Percentiles rank a stretch among this genome's conserved stretches.
Conservation (phyloP, 1,139 yeast species). For the Lipomyces yarrowii region DNA sequence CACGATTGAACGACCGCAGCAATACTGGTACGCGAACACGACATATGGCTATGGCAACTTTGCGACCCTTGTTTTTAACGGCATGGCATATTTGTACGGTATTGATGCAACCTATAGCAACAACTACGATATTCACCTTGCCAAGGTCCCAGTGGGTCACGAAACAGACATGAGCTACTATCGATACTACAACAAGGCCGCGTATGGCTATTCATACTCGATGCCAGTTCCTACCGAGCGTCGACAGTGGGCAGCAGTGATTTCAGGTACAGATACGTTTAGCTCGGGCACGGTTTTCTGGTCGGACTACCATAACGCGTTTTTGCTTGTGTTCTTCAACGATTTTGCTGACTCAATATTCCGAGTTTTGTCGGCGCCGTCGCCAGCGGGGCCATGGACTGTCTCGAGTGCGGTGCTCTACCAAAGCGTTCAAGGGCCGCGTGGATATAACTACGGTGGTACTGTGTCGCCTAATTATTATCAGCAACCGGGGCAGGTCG, state of each 20-base stretch:
- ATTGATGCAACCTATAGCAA: conserved; percentile 9
- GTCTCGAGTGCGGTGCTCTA: conserved; percentile 5
- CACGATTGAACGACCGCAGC: conserved; percentile 18
- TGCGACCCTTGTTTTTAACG: conserved; percentile 19
- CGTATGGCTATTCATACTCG: conserved; percentile 4
- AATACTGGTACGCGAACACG: background rate
- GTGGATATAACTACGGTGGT: conserved; percentile 21
- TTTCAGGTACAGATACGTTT: conserved; percentile 1
- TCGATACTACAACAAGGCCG: conserved; percentile 10
- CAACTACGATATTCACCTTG: conserved; percentile 16
- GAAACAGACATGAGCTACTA: conserved; percentile 7
- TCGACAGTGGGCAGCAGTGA: conserved; percentile 15
- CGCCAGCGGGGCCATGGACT: conserved; percentile 24
- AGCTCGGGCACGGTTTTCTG: conserved; percentile 17
- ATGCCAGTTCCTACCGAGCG: conserved; percentile 12
- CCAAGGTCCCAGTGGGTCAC: conserved; percentile 7
- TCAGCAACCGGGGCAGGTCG: background rate
- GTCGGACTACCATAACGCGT: conserved; percentile 22
- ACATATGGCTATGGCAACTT: conserved; percentile 16
- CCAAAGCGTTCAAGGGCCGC: conserved; percentile 1
- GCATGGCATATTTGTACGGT: conserved; percentile 17
- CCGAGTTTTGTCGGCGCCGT: conserved; percentile 13
- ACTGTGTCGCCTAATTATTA: conserved; percentile 9
- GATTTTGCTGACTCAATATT: conserved; percentile 11
- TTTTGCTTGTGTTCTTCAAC: conserved; percentile 15